A percentile compares a stretch with the other conserved stretches of the same genome.
Conservation (phyloP, 495 filamentous ascomycete genomes). For the Pyrenopolyporus hunteri region DNA sequence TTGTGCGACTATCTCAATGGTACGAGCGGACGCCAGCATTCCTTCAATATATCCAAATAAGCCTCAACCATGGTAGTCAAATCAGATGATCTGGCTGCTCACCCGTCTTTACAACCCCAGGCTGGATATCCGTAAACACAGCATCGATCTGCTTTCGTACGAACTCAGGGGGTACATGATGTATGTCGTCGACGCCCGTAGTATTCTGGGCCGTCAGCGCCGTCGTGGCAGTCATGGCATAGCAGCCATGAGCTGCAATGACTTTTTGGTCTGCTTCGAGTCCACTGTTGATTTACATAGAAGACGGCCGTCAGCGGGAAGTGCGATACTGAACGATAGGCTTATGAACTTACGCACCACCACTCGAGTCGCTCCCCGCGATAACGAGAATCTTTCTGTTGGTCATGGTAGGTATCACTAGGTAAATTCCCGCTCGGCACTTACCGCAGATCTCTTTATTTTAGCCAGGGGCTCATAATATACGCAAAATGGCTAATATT, state of each 20-base stretch:
- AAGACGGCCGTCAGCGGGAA: constrained; percentile 15
- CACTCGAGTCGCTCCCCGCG: constrained; percentile 85
- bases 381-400: constrained; percentile 73
- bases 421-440: neutral
- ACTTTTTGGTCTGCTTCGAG: constrained; percentile 97
- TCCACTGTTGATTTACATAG: constrained; percentile 61
- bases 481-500: neutral
- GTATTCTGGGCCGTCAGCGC: constrained; percentile 97
- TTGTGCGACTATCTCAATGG: constrained; percentile 75
- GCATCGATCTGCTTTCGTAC: constrained; percentile 84
- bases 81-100: constrained; percentile 28
- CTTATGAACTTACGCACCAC: constrained; percentile 74
- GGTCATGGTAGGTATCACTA: constrained; percentile 30
- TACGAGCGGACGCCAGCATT: constrained; percentile 85
- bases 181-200: constrained; percentile 78
- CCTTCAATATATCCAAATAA: constrained; percentile 56
- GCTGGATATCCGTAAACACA: constrained; percentile 79
- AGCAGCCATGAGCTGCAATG: constrained; percentile 87
- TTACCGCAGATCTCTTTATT: neutral
- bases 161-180: constrained; percentile 78
- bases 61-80: neutral
- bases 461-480: neutral
- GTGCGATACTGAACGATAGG: constrained; percentile 10
- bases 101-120: constrained; percentile 93
- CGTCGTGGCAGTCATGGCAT: constrained; percentile 96